A percentile compares a stretch with the other conserved stretches of the same genome.
Evolutionary conservation across 2,329 filamentous ascomycete species (phyloP).

Genomic region (Aureobasidium sp.): DNA sequence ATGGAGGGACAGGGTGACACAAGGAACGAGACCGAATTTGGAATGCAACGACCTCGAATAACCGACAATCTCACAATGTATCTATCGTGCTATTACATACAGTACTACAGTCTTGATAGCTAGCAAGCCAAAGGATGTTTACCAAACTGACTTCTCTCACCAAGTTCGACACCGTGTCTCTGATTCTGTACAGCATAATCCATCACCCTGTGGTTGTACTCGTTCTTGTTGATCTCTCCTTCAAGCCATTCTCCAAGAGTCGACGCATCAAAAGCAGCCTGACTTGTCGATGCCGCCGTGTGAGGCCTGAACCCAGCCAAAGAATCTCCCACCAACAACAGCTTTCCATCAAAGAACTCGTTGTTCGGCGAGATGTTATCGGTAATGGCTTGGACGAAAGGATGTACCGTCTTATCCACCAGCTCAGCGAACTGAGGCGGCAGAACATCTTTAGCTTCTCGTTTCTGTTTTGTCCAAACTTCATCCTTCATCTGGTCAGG

Average conservation of each 20-base stretch:
- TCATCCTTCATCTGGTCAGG: conserved; percentile 30
- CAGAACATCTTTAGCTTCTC: conserved; percentile 24
- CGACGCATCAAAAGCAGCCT: conserved; percentile 38
- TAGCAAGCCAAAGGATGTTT: conserved; percentile 21
- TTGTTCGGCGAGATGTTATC: conserved; percentile 32
- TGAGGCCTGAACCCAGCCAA: conserved; percentile 40
- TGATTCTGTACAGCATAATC: conserved; percentile 30
- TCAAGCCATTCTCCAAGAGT: conserved; percentile 31
- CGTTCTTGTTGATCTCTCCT: conserved; percentile 26
- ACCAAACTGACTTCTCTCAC: conserved; percentile 33
- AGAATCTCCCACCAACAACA: conserved; percentile 40
- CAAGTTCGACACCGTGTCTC: conserved; percentile 31
- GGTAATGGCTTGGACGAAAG: conserved; percentile 39
- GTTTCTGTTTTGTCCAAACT: conserved; percentile 32
- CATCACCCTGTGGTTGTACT: conserved; percentile 30
- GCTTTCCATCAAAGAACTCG: conserved; percentile 31
- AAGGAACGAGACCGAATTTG: too few species aligned
- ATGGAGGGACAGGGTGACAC: too few species aligned
- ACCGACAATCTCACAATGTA: too few species aligned
- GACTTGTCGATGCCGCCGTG: conserved; percentile 37
- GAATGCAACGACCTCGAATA: too few species aligned
- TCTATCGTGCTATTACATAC: too few species aligned
- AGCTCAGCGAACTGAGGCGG: conserved; percentile 35
- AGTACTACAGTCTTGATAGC: neutral
- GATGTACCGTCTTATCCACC: conserved; percentile 30